Base-by-base conservation (phyloP, 768 basidiomycete species). In the Roridomyces roridus region DNA sequence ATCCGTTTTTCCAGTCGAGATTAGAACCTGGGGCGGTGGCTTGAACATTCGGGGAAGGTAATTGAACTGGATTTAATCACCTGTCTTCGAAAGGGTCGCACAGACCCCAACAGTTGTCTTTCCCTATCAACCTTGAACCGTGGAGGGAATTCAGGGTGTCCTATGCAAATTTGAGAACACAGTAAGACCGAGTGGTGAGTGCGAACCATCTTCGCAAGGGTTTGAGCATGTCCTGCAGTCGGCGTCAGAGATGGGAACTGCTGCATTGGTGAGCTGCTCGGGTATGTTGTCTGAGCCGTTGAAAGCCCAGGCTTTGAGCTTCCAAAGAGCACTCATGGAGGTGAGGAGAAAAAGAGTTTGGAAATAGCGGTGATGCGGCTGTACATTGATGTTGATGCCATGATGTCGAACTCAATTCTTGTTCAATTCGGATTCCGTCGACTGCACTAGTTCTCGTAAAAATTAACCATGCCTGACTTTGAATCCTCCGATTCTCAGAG, bases 1-100 rank as follows among this genome's bases (percentile, higher is more conserved):
- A 74, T 98, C 94, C 21, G 86, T 80, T 71, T 89, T 87, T 9
- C 93, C 94, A 0, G 94, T 96, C 1, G 92, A 95, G 49, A 98
- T 91, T 29, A 98, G 78, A 29, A 96, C 80, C 89, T 95, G 68
- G 29, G 18, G 12, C 5, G 39, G 9, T 5, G 11, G 17, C 5
- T 41, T 57, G n/a, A 52, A 26, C 36, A 36, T 43, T 40, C 18
- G 29, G 18, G 12, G 48, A 39, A 35, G 51, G 34, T 46, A 40
- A 64, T 24, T 29, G 28, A 20, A 29, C 39, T 44, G 23, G 36
- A 21, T 24, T 40, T 10, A 60, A 64, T 34, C 60, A 89, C 92
- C 80, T 94, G 90, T 25, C 94, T 86, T 39, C 83, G 83, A 71
- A 92, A 94, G 1, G 92, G 88, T 69, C 89, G 89, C 21, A 94